Evolutionary conservation across 2,329 filamentous ascomycete genomes (phyloP).

Genomic region (Stachybotrys elegans): DNA sequence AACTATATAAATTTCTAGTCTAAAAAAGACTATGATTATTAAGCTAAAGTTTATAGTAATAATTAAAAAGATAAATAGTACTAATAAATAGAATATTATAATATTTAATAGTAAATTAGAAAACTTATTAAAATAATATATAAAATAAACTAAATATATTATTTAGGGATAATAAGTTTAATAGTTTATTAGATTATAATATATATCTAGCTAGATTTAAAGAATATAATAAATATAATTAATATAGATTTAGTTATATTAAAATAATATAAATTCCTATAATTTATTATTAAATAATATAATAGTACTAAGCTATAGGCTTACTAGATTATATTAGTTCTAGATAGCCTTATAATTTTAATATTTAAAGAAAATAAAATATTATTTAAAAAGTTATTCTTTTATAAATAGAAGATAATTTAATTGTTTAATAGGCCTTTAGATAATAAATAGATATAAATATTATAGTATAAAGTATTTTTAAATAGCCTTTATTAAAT

Average conservation of each 20-base stretch:
- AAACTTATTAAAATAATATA: background rate
- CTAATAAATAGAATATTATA: background rate
- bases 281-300: background rate
- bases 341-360: background rate
- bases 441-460: slow-evolving; percentile 3
- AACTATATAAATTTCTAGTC: background rate
- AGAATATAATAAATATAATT: background rate
- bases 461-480: slow-evolving; percentile 1
- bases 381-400: slow-evolving; percentile 1
- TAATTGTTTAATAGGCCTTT: background rate
- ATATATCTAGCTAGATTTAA: background rate
- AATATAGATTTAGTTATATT: background rate
- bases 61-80: background rate
- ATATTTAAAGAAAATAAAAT: background rate
- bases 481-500: slow-evolving; percentile 1
- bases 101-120: background rate
- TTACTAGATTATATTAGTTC: background rate
- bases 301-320: background rate
- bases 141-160: background rate
- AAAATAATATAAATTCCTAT: background rate
- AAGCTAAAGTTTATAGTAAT: no score
- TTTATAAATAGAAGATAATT: slow-evolving; percentile 3
- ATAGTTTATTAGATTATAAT: background rate
- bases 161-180: slow-evolving; percentile 1
- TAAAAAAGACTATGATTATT: background rate